phyloP scores from a whole-genome alignment of 495 filamentous ascomycete genomes.

The Achaetomiella virescens region DNA sequence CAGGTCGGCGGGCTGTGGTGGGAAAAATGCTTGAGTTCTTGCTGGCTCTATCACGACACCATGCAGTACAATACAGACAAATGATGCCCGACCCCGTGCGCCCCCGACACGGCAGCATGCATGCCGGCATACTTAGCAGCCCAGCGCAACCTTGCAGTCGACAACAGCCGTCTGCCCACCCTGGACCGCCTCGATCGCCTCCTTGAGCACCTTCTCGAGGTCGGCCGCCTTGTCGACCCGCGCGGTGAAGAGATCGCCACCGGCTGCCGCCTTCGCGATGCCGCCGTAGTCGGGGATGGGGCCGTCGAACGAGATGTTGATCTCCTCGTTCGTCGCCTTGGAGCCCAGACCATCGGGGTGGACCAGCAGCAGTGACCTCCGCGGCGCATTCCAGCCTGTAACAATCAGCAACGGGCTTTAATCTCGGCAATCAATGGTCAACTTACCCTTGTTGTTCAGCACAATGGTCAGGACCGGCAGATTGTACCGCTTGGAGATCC shows the following conservation, averaged over 20 bases:
- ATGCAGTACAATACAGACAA: too few relatives aligned
- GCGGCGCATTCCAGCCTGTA: constrained; percentile 79
- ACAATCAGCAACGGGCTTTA: constrained; percentile 5
- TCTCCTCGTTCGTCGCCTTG: constrained; percentile 71
- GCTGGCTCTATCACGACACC: too few relatives aligned
- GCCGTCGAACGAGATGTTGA: constrained; percentile 76
- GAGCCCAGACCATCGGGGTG: constrained; percentile 77
- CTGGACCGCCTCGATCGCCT: constrained; percentile 63
- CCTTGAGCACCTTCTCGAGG: constrained; percentile 53
- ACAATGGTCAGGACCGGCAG: constrained; percentile 89
- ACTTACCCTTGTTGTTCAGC: constrained; percentile 78
- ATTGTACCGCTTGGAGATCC: constrained; percentile 79
- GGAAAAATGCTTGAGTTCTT: too few relatives aligned
- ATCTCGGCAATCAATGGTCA: not conserved
- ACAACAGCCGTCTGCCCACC: constrained; percentile 64
- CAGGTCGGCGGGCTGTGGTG: not conserved
- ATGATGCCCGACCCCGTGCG: not conserved
- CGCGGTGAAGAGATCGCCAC: constrained; percentile 63
- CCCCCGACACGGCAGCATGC: not conserved
- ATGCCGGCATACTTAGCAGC: constrained; percentile 22
- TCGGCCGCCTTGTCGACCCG: constrained; percentile 55
- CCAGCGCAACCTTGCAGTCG: constrained; percentile 43
- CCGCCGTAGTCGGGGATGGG: constrained; percentile 85
- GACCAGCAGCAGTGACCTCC: constrained; percentile 68
- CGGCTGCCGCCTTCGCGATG: constrained; percentile 80